Conservation (phyloP, 2,329 filamentous ascomycete species). For the Aaosphaeria arxii region DNA sequence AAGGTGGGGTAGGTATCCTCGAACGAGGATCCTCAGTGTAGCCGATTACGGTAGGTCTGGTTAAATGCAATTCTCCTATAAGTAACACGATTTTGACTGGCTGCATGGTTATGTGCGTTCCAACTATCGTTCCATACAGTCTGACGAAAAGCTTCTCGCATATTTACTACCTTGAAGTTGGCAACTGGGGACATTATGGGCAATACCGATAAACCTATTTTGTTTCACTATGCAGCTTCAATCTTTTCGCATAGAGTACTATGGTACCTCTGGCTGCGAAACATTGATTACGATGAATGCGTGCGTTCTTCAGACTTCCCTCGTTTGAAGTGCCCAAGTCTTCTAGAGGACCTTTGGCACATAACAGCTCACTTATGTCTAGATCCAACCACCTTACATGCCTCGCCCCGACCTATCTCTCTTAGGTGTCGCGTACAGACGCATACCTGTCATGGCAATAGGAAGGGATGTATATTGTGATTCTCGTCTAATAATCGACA, state of each 20-base stretch:
- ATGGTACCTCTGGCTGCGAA: constrained; percentile 67
- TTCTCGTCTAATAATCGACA: constrained; percentile 28
- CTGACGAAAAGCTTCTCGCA: no score
- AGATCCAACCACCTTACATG: constrained; percentile 56
- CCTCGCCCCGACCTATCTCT: constrained; percentile 26
- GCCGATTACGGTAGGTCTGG: no score
- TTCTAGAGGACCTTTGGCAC: not conserved
- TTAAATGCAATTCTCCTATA: no score
- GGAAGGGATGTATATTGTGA: constrained; percentile 33
- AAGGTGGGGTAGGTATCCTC: no score
- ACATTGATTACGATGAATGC: constrained; percentile 66
- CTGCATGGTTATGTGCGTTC: no score
- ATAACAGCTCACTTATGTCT: not conserved
- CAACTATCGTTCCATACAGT: no score
- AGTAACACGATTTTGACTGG: no score
- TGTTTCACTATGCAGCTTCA: constrained; percentile 66
- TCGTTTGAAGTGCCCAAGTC: no score
- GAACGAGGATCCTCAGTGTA: no score
- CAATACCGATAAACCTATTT: constrained; percentile 46
- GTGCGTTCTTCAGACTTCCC: constrained; percentile 43
- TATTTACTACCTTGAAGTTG: no score
- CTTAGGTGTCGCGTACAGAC: constrained; percentile 37
- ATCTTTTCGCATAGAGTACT: constrained; percentile 62
- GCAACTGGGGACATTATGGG: no score
- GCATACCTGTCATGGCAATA: constrained; percentile 30